A percentile compares a stretch with the other conserved stretches of the same genome.
Conservation (phyloP, 2,329 filamentous ascomycete species). For the Botrytis galanthina region DNA sequence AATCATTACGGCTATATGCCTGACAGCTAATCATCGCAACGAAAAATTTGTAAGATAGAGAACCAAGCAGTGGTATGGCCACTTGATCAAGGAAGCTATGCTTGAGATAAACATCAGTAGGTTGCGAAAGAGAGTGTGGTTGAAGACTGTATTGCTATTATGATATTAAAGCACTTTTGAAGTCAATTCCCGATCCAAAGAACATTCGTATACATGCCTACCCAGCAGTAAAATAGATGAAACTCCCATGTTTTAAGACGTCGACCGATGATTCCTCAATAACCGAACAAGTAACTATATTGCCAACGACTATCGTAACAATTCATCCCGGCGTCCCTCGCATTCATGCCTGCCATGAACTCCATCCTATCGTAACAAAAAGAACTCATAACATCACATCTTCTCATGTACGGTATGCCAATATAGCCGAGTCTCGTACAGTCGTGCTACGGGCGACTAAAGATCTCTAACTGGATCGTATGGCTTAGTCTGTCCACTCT, state of each 20-base stretch:
- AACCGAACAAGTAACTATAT: neutral
- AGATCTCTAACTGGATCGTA: constrained; percentile 28
- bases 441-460: neutral
- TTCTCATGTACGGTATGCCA: neutral
- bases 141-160: neutral
- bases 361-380: neutral
- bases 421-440: neutral
- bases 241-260: neutral
- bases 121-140: neutral
- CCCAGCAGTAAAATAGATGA: neutral
- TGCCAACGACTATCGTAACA: neutral
- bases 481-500: neutral
- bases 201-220: neutral
- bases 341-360: neutral
- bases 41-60: neutral
- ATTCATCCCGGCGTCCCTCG: neutral
- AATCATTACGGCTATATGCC: neutral
- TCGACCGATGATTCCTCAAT: neutral
- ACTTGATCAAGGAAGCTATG: neutral
- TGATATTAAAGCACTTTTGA: constrained; percentile 10
- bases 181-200: neutral
- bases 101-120: neutral
- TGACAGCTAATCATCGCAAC: neutral
- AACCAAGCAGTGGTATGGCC: neutral
- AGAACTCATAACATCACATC: neutral